Evolutionary conservation across 129 eudicot genomes (phyloP), one percentile per base, ranked within the genome.

Genomic region (Sambucus nigra): DNA sequence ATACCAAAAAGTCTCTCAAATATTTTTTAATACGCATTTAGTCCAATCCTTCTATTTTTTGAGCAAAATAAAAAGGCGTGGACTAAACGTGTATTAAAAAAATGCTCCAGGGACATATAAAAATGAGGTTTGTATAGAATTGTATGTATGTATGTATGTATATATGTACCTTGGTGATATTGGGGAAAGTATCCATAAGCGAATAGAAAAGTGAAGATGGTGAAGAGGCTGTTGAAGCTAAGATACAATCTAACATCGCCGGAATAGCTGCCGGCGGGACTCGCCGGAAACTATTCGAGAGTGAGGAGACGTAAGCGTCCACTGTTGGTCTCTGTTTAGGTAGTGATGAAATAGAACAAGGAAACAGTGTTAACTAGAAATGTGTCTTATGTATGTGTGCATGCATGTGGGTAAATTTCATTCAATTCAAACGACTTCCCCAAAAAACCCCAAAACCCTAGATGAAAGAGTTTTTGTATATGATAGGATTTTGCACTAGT

Each of bases 231-330:
- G 87, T 75, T 44, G 94, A 69, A 47, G 78, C 45, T 48, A 92
- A 27, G 25, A 92, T 67, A 53, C 99, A 92, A 63, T 92, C 99
- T 25, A 92, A 64, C 82, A 86, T 74, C 62, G 84, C 75, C 61
- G 94, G 87, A 29, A 92, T 49, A 1, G 91, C 95, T 14, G 73
- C 66, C 71, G 91, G 80, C 32, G 99, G 94, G 13, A 86, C 81
- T 57, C 66, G 72, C 61, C 87, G 80, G 86, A 92, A 80, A 51
- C 91, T 82, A 9, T 76, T 60, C 51, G 71, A 61, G 19, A 91
- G 73, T 56, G 94, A 70, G 40, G 51, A 62, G 25, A 51, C 69
- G 16, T 71, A 59, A 25, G 64, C 57, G 14, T 59, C 73, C 85
- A 82, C 72, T 12, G 5, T 7, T 35, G 13, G 42, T 35, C 42